phyloP scores from a whole-genome alignment of 1,284 basidiomycete species.

The Pseudozyma flocculosa region DNA sequence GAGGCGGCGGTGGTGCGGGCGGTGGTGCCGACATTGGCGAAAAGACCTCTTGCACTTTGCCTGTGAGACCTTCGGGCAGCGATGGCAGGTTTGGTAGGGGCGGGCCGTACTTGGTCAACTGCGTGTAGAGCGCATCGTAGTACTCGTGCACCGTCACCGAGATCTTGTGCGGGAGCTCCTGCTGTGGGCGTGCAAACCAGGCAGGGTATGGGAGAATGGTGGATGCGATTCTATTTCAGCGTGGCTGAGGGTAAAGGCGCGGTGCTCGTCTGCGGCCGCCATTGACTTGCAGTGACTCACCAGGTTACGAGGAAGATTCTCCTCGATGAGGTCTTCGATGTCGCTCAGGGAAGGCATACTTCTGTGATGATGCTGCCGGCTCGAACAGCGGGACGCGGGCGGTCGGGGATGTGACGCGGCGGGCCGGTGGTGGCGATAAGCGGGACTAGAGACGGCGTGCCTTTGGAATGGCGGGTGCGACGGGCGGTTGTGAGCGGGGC shows the following conservation, averaged over 20 bases:
- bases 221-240: no score
- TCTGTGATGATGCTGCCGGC: no score
- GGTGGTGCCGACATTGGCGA: slow-evolving; percentile 11
- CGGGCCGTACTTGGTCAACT: slow-evolving; percentile 44
- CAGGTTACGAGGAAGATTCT: slow-evolving; percentile 23
- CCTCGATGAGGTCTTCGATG: slow-evolving; percentile 49
- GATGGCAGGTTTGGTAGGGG: slow-evolving; percentile 28
- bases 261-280: no score
- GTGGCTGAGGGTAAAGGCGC: no score
- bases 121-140: slow-evolving; percentile 37
- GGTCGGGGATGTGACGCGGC: no score
- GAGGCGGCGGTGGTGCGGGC: slow-evolving; percentile 17
- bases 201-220: no score
- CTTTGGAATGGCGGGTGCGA: no score
- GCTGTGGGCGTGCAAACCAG: slow-evolving; percentile 6
- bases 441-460: no score
- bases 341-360: slow-evolving; percentile 47
- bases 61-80: slow-evolving; percentile 18
- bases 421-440: no score
- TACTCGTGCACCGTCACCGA: slow-evolving; percentile 36
- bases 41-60: slow-evolving; percentile 22
- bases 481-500: no score
- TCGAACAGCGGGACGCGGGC: no score
- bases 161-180: slow-evolving; percentile 45
- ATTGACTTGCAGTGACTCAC: neutral